Percentiles rank a stretch among this genome's conserved stretches.
These are phyloP conservation scores for Sugiyamaella castrensis DNA, from an alignment of 1,139 yeast genomes.

Conservation along the genomic window DNA sequence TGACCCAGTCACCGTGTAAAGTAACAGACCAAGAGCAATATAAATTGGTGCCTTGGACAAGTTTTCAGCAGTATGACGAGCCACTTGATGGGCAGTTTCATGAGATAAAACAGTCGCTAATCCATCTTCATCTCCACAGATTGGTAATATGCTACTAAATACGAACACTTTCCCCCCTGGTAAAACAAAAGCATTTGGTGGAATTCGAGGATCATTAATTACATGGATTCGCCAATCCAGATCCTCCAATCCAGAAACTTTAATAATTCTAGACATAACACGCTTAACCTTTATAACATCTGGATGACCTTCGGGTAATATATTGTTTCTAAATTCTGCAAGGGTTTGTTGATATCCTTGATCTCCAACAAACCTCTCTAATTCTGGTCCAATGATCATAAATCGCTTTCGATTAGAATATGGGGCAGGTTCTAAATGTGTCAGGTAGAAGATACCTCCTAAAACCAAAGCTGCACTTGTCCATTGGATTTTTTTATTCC, in stretches of 20 bases:
- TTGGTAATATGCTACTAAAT: constrained; percentile 71
- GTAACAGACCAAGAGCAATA: constrained; percentile 47
- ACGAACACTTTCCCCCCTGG: constrained; percentile 97
- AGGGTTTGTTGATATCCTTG: constrained; percentile 62
- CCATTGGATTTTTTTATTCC: constrained; percentile 22
- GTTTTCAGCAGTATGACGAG: constrained; percentile 86
- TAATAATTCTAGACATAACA: constrained; percentile 62
- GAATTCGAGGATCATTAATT: constrained; percentile 60
- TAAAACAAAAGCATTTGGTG: constrained; percentile 94
- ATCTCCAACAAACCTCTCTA: constrained; percentile 68
- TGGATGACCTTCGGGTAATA: constrained; percentile 43
- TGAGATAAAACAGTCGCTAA: constrained; percentile 91
- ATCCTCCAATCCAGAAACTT: constrained; percentile 37
- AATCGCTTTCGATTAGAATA: constrained; percentile 71
- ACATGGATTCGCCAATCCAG: constrained; percentile 82
- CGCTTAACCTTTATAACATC: constrained; percentile 50
- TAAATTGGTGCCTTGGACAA: constrained; percentile 48
- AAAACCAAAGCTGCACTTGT: constrained; percentile 34
- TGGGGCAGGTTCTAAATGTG: constrained; percentile 79
- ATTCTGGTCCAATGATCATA: constrained; percentile 65
- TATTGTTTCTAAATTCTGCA: constrained; percentile 32
- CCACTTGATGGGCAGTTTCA: constrained; percentile 90
- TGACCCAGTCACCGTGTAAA: constrained; percentile 54
- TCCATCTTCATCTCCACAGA: constrained; percentile 82
- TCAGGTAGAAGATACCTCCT: constrained; percentile 49